Conservation (phyloP, 225 moss, liverwort and hornwort genomes). For the Rhytidiadelphus loreus region DNA sequence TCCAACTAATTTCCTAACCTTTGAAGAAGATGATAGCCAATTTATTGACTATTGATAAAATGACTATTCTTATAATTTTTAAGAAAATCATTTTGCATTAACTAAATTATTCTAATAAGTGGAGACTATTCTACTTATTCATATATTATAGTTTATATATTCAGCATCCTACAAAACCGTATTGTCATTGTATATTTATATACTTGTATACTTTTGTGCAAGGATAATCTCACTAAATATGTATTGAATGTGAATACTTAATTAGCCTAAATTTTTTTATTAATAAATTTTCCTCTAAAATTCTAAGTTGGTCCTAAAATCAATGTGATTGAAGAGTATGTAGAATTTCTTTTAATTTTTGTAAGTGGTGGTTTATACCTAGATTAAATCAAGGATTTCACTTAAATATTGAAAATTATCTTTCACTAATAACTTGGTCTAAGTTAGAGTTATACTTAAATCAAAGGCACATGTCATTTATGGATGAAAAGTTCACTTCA, state of each 20-base stretch:
- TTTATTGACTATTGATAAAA: accelerated
- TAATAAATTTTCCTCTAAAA: accelerated
- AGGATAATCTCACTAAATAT: not conserved
- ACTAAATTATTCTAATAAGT: not conserved
- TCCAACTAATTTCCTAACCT: not conserved
- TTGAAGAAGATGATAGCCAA: accelerated
- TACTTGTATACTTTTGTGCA: accelerated
- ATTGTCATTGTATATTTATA: too few relatives aligned
- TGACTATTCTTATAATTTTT: not conserved
- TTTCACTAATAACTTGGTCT: not conserved
- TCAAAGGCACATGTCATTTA: not conserved
- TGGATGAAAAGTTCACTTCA: not conserved
- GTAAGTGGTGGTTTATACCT: accelerated
- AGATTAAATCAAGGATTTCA: not conserved
- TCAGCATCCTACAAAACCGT: not conserved
- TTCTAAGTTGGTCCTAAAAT: not conserved
- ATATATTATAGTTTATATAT: not conserved
- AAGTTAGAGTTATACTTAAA: accelerated
- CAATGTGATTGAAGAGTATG: not conserved
- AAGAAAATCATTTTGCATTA: not conserved
- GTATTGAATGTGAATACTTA: too few relatives aligned
- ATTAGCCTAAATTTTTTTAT: too few relatives aligned
- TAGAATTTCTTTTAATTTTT: accelerated
- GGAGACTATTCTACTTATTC: not conserved
- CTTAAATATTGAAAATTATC: not conserved